phyloP scores from a whole-genome alignment of 495 filamentous ascomycete species.

The Podospora tetraspora region DNA sequence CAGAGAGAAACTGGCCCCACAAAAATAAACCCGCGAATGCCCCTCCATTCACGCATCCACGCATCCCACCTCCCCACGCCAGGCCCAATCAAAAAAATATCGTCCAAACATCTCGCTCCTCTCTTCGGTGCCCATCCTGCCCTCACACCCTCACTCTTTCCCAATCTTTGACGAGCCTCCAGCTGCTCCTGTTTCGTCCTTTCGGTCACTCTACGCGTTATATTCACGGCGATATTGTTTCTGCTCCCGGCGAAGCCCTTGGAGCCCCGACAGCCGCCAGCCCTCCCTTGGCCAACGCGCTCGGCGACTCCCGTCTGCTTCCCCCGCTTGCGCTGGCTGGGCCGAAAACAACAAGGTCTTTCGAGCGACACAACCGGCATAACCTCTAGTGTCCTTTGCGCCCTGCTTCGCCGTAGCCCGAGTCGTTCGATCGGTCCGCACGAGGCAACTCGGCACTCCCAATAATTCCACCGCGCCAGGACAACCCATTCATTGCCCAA shows the following conservation, averaged over 20 bases:
- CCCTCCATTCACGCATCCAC: conserved; percentile 20
- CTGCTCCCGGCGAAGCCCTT: neutral
- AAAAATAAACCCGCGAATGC: conserved; percentile 8
- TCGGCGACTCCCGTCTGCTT: neutral
- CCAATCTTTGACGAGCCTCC: conserved; percentile 10
- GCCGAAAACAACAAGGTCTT: neutral
- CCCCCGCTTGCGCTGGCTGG: conserved; percentile 1
- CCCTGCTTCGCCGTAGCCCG: neutral
- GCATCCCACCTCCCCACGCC: conserved; percentile 11
- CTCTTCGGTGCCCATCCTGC: neutral
- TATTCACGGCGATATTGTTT: neutral
- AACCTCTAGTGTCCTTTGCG: neutral
- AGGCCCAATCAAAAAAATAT: conserved; percentile 28
- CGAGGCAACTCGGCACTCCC: neutral
- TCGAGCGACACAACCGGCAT: neutral
- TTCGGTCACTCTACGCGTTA: conserved; percentile 6
- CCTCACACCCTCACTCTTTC: conserved; percentile 4
- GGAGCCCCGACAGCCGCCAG: neutral
- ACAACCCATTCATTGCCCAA: conserved; percentile 13
- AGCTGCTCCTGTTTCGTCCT: neutral
- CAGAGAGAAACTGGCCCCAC: neutral
- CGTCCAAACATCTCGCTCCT: conserved; percentile 11
- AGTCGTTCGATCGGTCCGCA: neutral
- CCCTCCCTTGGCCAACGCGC: conserved; percentile 9
- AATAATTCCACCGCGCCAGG: neutral